phyloP scores from a whole-genome alignment of 2,329 filamentous ascomycete genomes.

The Fusarium beomiforme region DNA sequence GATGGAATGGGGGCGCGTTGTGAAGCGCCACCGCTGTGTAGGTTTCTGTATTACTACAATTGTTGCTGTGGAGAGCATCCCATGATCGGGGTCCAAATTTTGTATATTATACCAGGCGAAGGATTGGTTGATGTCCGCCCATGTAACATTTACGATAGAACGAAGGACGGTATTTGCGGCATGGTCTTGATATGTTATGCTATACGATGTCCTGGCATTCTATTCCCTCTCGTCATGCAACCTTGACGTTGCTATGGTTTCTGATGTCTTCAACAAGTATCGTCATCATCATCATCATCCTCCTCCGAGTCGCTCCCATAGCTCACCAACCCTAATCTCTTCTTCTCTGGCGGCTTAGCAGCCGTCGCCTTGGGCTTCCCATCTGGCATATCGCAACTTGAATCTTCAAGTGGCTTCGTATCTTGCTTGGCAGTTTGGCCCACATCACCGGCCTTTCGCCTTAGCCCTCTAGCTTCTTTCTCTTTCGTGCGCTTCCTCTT shows the following conservation, averaged over 20 bases:
- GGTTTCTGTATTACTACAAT: constrained; percentile 37
- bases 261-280: background rate
- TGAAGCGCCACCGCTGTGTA: constrained; percentile 1
- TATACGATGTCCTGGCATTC: constrained; percentile 27
- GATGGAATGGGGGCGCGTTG: background rate
- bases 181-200: constrained; percentile 21
- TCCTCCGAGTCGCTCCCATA: constrained; percentile 64
- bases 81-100: constrained; percentile 19
- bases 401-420: constrained; percentile 20
- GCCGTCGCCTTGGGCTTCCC: constrained; percentile 3
- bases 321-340: constrained; percentile 57
- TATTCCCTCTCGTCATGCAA: constrained; percentile 27
- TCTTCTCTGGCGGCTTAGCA: constrained; percentile 32
- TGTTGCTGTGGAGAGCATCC: constrained; percentile 1
- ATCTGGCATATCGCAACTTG: constrained; percentile 18
- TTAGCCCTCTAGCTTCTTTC: constrained; percentile 49
- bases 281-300: no score
- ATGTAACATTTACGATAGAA: constrained; percentile 33
- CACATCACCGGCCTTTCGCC: constrained; percentile 40
- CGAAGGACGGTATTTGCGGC: constrained; percentile 21
- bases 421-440: constrained; percentile 15
- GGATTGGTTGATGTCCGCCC: constrained; percentile 4
- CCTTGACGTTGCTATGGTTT: background rate
- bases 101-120: constrained; percentile 39
- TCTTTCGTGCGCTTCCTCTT: constrained; percentile 51